Percentiles rank a stretch among this genome's conserved stretches.
phyloP scores from a whole-genome alignment of 2,329 filamentous ascomycete species.

The Fusarium veterinarium region DNA sequence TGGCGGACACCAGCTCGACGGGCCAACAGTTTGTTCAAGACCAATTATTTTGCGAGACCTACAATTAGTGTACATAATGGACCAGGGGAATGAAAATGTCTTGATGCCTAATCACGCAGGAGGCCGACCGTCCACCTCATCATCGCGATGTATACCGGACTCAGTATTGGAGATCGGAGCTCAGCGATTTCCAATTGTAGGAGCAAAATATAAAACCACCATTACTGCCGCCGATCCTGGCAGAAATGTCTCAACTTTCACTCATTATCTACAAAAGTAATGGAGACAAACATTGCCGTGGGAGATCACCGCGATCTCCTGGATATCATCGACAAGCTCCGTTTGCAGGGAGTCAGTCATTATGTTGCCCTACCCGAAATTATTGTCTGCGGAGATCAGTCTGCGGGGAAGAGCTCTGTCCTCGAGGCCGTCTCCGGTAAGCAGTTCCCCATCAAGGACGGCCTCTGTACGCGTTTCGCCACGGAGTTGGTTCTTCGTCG shows the following conservation, averaged over 20 bases:
- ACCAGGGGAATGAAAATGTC: not conserved
- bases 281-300: not conserved
- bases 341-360: slow-evolving; percentile 51
- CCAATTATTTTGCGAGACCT: not conserved
- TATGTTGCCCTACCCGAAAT: slow-evolving; percentile 57
- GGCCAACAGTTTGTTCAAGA: not conserved
- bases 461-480: slow-evolving; percentile 70
- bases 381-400: slow-evolving; percentile 70
- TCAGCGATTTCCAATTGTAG: not conserved
- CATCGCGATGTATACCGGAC: not conserved
- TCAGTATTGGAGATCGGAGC: not conserved
- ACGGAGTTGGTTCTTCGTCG: slow-evolving; percentile 69
- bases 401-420: slow-evolving; percentile 72
- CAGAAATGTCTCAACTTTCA: no score
- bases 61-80: not conserved
- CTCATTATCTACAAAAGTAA: not conserved
- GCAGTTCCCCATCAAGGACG: slow-evolving; percentile 68
- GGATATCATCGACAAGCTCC: slow-evolving; percentile 52
- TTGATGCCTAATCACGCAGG: slow-evolving; percentile 2
- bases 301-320: slow-evolving; percentile 29
- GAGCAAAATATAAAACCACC: not conserved
- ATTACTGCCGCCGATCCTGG: not conserved
- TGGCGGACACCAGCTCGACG: not conserved
- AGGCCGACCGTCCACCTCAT: not conserved
- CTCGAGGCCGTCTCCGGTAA: slow-evolving; percentile 72